Evolutionary conservation across 2,329 filamentous ascomycete species (phyloP), one percentile per base, ranked within the genome.

Genomic region (Chaetomium globosum): DNA sequence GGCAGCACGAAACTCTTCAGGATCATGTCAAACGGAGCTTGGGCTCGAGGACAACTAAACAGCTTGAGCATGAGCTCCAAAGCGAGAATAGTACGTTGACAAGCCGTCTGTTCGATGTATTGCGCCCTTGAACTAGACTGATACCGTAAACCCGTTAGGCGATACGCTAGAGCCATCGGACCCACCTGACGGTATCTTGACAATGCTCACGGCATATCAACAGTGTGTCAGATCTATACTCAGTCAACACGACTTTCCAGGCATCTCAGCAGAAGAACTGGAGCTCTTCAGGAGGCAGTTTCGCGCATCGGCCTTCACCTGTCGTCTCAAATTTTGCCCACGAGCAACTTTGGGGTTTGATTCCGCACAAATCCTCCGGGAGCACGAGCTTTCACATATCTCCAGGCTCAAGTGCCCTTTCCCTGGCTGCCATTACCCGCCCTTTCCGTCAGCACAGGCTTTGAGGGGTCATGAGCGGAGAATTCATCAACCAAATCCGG

Each of bases 261-360:
- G 52, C 52, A 19, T 54, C 28, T 54, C 52, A 54, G 52, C 52
- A 4, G 52, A 54, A 28, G 52, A 54, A 28, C 52, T 54, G 5
- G 26, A 54, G 52, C 9, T 54, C n/a, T 54, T 54, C 30, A 54
- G 33, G 28, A 54, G 28, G 28, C 52, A 54, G 16, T 54, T 54
- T 19, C 52, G n/a, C 26, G 21, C 52, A 12, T 54, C 52, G 4
- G 52, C 52, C 16, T 54, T 54, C 28, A 54, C 52, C 28, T 54
- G 52, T 54, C 52, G 28, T 33, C 28, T 54, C 52, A 33, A 33
- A 28, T 54, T 28, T 28, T 54, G 52, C 19, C 52, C 52, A 54
- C 28, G 52, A 54, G 52, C 26, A 54, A 33, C 52, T 33, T 16
- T 31, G 23, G 52, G 52, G 5, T 54, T 54, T 21, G 52, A 33